Base-by-base conservation (phyloP, 345 rosid genomes). In the Lepidium aucheri region DNA sequence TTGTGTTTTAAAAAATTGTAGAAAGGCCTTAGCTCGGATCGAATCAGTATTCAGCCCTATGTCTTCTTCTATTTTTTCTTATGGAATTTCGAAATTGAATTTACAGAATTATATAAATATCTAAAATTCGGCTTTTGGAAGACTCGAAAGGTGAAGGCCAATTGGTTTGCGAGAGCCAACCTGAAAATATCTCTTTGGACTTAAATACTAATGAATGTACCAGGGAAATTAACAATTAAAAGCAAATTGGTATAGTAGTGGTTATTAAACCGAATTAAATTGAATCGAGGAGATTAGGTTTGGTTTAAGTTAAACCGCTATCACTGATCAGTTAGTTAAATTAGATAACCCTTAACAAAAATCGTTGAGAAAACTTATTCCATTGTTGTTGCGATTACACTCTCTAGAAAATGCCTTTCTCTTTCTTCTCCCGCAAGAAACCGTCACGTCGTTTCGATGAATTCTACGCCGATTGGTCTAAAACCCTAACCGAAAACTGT, bases 381-480 rank as follows among this genome's bases (percentile, higher is more conserved):
- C 62, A 53, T 56, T 15, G 5, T 20, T 18, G 17, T 67, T 5
- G 30, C 8, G 6, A 39, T 46, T 28, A 16, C 24, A 1, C 18
- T 17, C 42, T 41, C 33, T 8, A 8, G 41, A 32, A 69, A 63
- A 86, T 86, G 92, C 83, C 84, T 20, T 74, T 80, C 69, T 67
- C 81, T 36, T 34, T 82, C 61, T 81, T 82, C 73, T 67, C 84
- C 18, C 77, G 80, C 80, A 84, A 80, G 81, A 84, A 84, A 63
- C 69, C 81, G 1, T 38, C 79, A 18, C 82, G 80, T 13, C 71
- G 79, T 6, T 87, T 92, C 85, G 75, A 65, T 35, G 84, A 79
- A 9, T 86, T 69, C 85, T 81, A 87, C 81, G 38, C 63, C 2
- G 80, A 87, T 14, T 92, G 97, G 98, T 68, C 74, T 53, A 66